These are phyloP conservation scores for Lichtheimia ornata DNA, from an alignment of 371 early-diverging fungal genomes.

Conservation along the genomic window DNA sequence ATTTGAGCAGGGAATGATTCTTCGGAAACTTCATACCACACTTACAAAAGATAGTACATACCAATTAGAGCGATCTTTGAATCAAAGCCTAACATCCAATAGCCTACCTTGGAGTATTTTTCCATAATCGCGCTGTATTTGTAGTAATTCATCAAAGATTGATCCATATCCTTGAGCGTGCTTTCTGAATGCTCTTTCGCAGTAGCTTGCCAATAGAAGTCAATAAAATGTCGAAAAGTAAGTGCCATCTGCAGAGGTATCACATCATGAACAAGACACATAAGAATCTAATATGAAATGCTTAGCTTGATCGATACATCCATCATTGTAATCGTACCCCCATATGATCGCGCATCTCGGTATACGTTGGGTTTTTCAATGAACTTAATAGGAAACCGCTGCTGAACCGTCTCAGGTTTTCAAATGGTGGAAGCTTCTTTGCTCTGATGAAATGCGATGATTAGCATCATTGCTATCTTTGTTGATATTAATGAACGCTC, in stretches of 20 bases:
- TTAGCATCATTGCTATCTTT: no score
- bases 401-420: neutral
- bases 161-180: neutral
- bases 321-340: no score
- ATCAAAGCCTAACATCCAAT: neutral
- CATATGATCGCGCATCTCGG: no score
- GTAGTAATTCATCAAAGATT: neutral
- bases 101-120: constrained; percentile 6
- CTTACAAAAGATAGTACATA: neutral
- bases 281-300: constrained; percentile 7
- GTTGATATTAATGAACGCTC: no score
- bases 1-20: constrained; percentile 4
- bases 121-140: neutral
- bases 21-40: constrained; percentile 5
- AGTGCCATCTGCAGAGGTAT: neutral
- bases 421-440: no score
- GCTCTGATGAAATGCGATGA: no score
- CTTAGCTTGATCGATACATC: no score
- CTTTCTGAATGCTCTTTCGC: constrained; percentile 7
- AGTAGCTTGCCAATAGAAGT: constrained; percentile 6
- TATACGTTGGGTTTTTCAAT: constrained; percentile 1
- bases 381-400: neutral
- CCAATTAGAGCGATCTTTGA: no score
- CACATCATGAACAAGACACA: neutral
- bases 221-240: constrained; percentile 7